A percentile compares a stretch with the other conserved stretches of the same genome.
Conservation (phyloP, 2,329 filamentous ascomycete genomes). For the Penicillium sp. region DNA sequence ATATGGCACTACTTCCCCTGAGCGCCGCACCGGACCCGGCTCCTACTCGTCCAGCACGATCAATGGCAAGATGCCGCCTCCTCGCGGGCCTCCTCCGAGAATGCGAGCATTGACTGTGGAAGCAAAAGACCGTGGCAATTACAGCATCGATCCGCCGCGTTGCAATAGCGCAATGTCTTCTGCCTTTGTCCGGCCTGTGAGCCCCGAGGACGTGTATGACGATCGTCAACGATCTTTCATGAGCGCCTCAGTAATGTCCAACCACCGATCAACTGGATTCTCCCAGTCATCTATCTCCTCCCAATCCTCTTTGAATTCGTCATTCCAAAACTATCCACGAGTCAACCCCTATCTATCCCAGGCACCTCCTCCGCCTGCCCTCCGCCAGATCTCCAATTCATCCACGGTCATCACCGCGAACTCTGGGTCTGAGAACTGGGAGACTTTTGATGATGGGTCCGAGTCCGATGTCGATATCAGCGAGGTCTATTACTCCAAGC, state of each 20-base stretch:
- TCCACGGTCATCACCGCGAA: constrained; percentile 60
- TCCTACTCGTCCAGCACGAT: constrained; percentile 39
- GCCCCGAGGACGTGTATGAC: constrained; percentile 81
- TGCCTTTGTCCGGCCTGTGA: constrained; percentile 52
- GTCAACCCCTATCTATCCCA: constrained; percentile 33
- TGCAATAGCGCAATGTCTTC: constrained; percentile 47
- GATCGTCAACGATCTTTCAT: constrained; percentile 52
- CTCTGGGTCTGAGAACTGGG: constrained; percentile 93
- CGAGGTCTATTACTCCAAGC: constrained; percentile 73
- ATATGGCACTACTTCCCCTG: constrained; percentile 67
- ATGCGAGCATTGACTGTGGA: constrained; percentile 75
- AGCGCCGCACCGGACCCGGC: constrained; percentile 52
- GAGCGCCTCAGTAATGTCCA: constrained; percentile 37
- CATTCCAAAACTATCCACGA: constrained; percentile 27
- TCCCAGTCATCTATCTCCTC: constrained; percentile 41
- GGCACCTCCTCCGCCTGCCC: constrained; percentile 36
- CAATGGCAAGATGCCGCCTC: constrained; percentile 46
- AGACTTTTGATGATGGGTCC: constrained; percentile 84
- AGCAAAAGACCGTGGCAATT: constrained; percentile 37
- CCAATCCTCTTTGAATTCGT: constrained; percentile 32
- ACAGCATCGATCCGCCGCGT: constrained; percentile 40
- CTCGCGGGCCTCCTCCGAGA: constrained; percentile 69
- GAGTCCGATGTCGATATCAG: constrained; percentile 68
- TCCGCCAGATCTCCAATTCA: constrained; percentile 66
- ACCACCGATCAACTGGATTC: constrained; percentile 31